Conservation (phyloP, 495 filamentous ascomycete genomes). For the Elaphomyces granulatus region DNA sequence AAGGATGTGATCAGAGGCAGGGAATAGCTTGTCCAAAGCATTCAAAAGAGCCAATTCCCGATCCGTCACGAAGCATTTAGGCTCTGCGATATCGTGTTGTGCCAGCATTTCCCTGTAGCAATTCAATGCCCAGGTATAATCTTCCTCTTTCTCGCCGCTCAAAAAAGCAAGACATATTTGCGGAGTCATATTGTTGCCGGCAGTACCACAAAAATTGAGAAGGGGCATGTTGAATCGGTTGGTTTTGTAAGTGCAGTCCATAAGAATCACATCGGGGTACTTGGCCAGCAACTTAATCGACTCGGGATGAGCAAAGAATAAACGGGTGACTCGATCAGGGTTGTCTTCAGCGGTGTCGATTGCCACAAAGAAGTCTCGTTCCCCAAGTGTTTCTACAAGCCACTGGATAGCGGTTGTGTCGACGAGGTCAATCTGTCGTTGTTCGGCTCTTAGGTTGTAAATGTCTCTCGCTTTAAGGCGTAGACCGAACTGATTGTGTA, state of each 20-base stretch:
- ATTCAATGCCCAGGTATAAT: background rate
- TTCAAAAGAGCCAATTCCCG: background rate
- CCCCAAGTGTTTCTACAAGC: no score
- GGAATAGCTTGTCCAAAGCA: background rate
- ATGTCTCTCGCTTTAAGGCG: no score
- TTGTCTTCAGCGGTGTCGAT: no score
- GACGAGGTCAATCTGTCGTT: no score
- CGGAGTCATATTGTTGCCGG: no score
- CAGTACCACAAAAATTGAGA: constrained; percentile 1
- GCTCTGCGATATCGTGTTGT: background rate
- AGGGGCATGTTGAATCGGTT: constrained; percentile 7
- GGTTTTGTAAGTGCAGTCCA: constrained; percentile 10
- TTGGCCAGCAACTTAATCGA: background rate
- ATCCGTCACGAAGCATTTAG: background rate
- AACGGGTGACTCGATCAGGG: background rate
- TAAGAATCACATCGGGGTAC: constrained; percentile 4
- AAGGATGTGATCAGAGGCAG: background rate
- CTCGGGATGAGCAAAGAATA: constrained; percentile 1
- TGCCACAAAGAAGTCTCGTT: no score
- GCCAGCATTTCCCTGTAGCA: background rate
- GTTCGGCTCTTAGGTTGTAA: no score
- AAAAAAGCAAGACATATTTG: background rate
- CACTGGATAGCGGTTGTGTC: no score
- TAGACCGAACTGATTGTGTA: no score
- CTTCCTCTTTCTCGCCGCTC: background rate